Percentiles rank a stretch among this genome's conserved stretches.
These are phyloP conservation scores for Pythium dissotocum DNA, from an alignment of 352 stramenopile genomes.

Conservation along the genomic window DNA sequence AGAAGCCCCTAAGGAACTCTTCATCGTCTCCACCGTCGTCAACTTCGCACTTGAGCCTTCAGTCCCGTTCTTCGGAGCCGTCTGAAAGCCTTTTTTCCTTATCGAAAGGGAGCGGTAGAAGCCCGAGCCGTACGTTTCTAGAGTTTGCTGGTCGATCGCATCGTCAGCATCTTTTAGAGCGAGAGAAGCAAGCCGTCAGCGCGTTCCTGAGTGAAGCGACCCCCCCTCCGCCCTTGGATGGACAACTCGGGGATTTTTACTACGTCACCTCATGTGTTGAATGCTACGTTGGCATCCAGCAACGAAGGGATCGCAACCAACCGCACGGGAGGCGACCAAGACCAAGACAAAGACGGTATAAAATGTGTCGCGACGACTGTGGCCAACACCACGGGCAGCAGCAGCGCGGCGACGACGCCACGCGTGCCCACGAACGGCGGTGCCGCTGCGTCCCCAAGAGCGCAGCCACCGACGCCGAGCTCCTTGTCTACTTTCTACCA, in stretches of 20 bases:
- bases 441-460: constrained; percentile 20
- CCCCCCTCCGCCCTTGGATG: constrained; percentile 28
- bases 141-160: constrained; percentile 9
- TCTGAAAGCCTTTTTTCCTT: constrained; percentile 5
- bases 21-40: not conserved
- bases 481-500: constrained; percentile 67
- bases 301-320: constrained; percentile 31
- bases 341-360: constrained; percentile 35
- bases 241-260: constrained; percentile 26
- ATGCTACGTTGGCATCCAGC: constrained; percentile 24
- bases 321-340: constrained; percentile 20
- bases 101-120: constrained; percentile 29
- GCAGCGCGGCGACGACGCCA: constrained; percentile 17
- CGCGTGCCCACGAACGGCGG: constrained; percentile 11
- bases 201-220: constrained; percentile 8
- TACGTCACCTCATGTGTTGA: constrained; percentile 24
- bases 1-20: not conserved
- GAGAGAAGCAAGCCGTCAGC: constrained; percentile 1
- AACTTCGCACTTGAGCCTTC: not conserved
- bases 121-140: constrained; percentile 25
- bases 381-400: constrained; percentile 5
- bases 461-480: constrained; percentile 29
- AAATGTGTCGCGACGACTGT: constrained; percentile 14
- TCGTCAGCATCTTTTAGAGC: constrained; percentile 4
- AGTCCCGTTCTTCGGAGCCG: not conserved